These are phyloP conservation scores for Phyllosticta citribraziliensis DNA, from an alignment of 2,329 filamentous ascomycete species.

Conservation along the genomic window DNA sequence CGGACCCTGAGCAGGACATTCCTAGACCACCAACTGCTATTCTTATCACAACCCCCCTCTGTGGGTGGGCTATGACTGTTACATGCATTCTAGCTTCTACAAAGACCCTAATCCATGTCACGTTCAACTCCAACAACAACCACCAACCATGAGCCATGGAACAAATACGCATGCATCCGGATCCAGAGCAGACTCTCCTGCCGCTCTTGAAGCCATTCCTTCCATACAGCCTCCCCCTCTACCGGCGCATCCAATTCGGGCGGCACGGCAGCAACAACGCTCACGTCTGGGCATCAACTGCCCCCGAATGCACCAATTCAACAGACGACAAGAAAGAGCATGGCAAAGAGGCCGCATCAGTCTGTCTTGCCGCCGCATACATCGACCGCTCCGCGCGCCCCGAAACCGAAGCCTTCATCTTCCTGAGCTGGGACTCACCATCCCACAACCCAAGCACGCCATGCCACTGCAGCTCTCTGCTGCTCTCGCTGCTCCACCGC, in stretches of 20 bases:
- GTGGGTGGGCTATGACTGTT: not conserved
- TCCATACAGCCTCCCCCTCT: slow-evolving; percentile 50
- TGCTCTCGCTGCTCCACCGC: slow-evolving; percentile 7
- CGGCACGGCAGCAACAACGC: slow-evolving; percentile 28
- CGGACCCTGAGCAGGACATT: not conserved
- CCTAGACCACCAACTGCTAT: not conserved
- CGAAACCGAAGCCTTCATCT: slow-evolving; percentile 58
- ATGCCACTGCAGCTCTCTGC: slow-evolving; percentile 14
- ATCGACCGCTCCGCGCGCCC: slow-evolving; percentile 50
- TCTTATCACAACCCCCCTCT: not conserved
- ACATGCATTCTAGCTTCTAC: not conserved
- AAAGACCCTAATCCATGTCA: not conserved
- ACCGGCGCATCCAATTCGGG: slow-evolving; percentile 54
- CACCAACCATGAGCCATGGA: not conserved
- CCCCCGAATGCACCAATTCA: slow-evolving; percentile 17
- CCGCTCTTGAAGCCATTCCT: slow-evolving; percentile 41
- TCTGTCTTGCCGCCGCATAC: slow-evolving; percentile 48
- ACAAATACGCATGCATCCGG: slow-evolving; percentile 16
- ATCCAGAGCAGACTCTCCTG: slow-evolving; percentile 41
- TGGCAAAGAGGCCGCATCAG: slow-evolving; percentile 7
- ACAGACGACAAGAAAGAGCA: not conserved
- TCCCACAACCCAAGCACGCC: not conserved
- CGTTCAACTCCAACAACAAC: not conserved
- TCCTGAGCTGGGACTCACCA: slow-evolving; percentile 18
- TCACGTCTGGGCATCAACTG: slow-evolving; percentile 28